phyloP scores from a whole-genome alignment of 805 yeast species.

The Hanseniaspora occidentalis region DNA sequence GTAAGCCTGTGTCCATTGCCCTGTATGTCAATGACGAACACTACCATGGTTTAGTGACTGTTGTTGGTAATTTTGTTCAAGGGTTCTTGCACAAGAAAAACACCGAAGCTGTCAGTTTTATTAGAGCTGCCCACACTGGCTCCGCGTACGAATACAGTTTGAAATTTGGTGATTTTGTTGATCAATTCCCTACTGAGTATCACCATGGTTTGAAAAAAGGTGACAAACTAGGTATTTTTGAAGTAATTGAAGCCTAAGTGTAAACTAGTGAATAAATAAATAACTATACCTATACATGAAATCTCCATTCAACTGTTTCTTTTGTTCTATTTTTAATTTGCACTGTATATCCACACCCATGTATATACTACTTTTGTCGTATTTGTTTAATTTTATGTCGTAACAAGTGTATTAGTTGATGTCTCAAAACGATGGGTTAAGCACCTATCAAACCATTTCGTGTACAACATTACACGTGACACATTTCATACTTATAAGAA shows the following conservation, averaged over 20 bases:
- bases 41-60: slow-evolving; percentile 19
- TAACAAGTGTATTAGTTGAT: too few relatives aligned
- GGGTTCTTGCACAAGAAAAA: slow-evolving; percentile 20
- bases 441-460: too few relatives aligned
- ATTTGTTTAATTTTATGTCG: too few relatives aligned
- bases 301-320: background rate
- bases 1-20: slow-evolving; percentile 17
- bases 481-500: too few relatives aligned
- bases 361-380: too few relatives aligned
- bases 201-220: slow-evolving; percentile 15
- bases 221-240: slow-evolving; percentile 17
- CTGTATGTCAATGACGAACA: slow-evolving; percentile 13
- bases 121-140: slow-evolving; percentile 14
- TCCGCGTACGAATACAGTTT: slow-evolving; percentile 11
- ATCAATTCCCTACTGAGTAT: slow-evolving; percentile 16
- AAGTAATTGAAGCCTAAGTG: slow-evolving; percentile 18
- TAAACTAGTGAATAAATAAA: slow-evolving; percentile 6
- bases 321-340: background rate
- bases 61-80: slow-evolving; percentile 24
- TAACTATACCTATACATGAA: background rate
- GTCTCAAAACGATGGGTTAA: too few relatives aligned
- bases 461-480: too few relatives aligned
- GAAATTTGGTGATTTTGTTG: slow-evolving; percentile 16
- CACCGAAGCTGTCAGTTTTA: slow-evolving; percentile 15
- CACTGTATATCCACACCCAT: background rate